A percentile compares a stretch with the other conserved stretches of the same genome.
phyloP scores from a whole-genome alignment of 2,329 filamentous ascomycete genomes.

The Xylaria sp. region DNA sequence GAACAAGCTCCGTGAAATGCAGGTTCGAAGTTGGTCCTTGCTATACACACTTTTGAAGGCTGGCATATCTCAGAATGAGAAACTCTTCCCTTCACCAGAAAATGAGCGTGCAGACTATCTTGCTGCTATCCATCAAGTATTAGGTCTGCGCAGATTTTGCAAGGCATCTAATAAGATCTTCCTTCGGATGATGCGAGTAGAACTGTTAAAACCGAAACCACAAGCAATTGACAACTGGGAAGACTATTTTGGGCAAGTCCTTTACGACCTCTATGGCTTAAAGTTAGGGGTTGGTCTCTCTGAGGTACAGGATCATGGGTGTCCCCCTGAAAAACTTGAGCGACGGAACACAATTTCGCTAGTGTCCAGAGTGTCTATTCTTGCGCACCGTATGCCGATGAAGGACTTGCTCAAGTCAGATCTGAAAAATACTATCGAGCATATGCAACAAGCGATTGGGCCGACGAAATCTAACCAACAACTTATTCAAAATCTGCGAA shows the following conservation, averaged over 20 bases:
- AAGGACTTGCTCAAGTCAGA: slow-evolving; percentile 93
- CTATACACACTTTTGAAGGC: slow-evolving; percentile 82
- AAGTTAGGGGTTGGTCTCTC: slow-evolving; percentile 73
- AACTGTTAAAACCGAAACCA: slow-evolving; percentile 77
- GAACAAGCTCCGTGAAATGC: slow-evolving; percentile 81
- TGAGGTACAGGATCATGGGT: slow-evolving; percentile 79
- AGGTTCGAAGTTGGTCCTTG: slow-evolving; percentile 85
- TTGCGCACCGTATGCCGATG: slow-evolving; percentile 83
- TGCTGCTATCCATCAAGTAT: slow-evolving; percentile 78
- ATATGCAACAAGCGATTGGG: slow-evolving; percentile 87
- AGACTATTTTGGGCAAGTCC: slow-evolving; percentile 82
- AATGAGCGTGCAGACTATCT: slow-evolving; percentile 81
- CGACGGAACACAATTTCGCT: slow-evolving; percentile 79
- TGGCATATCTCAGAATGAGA: slow-evolving; percentile 69
- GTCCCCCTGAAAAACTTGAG: slow-evolving; percentile 77
- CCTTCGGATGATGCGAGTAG: slow-evolving; percentile 84
- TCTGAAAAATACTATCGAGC: slow-evolving; percentile 86
- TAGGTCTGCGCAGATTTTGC: slow-evolving; percentile 85
- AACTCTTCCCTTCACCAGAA: slow-evolving; percentile 68
- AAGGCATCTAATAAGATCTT: slow-evolving; percentile 86
- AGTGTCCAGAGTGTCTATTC: slow-evolving; percentile 80
- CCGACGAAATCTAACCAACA: slow-evolving; percentile 78
- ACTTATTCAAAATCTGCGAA: slow-evolving; percentile 84
- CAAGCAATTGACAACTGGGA: slow-evolving; percentile 82
- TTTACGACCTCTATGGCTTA: slow-evolving; percentile 82